phyloP scores from a whole-genome alignment of 768 basidiomycete genomes.

The Dentipellis fragilis region DNA sequence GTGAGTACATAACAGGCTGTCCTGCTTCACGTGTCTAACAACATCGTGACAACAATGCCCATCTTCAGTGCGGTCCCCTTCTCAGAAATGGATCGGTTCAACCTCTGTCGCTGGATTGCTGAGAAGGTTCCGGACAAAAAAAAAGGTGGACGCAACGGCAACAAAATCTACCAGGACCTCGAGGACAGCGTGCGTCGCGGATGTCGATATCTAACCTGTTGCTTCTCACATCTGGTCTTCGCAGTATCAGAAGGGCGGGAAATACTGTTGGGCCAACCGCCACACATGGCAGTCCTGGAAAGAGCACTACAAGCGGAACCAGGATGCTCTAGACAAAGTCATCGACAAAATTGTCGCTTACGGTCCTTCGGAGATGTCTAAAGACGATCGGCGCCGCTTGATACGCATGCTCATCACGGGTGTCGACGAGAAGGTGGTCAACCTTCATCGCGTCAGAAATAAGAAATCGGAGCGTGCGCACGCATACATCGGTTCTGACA shows the following conservation, averaged over 20 bases:
- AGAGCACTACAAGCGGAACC: slow-evolving; percentile 16
- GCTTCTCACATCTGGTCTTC: not conserved
- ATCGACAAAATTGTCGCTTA: slow-evolving; percentile 8
- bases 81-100: slow-evolving; percentile 4
- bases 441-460: no score
- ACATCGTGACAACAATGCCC: no score
- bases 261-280: slow-evolving; percentile 10
- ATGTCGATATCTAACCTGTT: not conserved
- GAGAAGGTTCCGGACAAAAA: slow-evolving; percentile 5
- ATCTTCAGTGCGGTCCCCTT: not conserved
- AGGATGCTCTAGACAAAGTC: slow-evolving; percentile 6
- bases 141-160: slow-evolving; percentile 6
- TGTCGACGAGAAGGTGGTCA: no score
- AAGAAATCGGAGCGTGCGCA: no score
- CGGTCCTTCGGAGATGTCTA: slow-evolving; percentile 1
- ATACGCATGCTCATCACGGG: no score
- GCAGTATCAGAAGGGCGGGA: slow-evolving; percentile 2
- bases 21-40: no score
- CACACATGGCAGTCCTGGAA: slow-evolving; percentile 16
- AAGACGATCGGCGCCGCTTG: no score
- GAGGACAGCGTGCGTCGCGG: slow-evolving; percentile 4
- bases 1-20: no score
- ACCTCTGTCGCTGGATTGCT: slow-evolving; percentile 7
- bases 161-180: slow-evolving; percentile 8
- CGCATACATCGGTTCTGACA: no score